Evolutionary conservation across 1,139 yeast genomes (phyloP).

Genomic region (Saccharomyces hybrid): DNA sequence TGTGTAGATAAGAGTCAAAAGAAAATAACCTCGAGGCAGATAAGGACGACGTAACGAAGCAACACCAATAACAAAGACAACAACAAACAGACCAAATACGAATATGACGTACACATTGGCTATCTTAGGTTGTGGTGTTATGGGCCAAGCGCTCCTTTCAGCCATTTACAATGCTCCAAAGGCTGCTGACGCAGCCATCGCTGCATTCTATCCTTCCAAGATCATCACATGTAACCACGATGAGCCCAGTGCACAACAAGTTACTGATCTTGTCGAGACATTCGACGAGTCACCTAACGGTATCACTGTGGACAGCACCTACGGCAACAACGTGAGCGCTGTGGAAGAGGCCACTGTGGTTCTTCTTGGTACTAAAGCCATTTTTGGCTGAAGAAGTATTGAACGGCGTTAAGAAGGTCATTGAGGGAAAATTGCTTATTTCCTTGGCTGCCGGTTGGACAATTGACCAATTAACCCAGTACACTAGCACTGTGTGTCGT

Average conservation of each 20-base stretch:
- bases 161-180: slow-evolving; percentile 55
- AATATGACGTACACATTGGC: slow-evolving; percentile 47
- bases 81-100: neutral
- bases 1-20: neutral
- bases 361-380: slow-evolving; percentile 83
- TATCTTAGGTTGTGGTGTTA: slow-evolving; percentile 87
- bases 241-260: slow-evolving; percentile 40
- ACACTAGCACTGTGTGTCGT: slow-evolving; percentile 58
- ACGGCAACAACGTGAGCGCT: slow-evolving; percentile 50
- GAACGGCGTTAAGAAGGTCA: slow-evolving; percentile 37
- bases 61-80: neutral
- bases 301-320: slow-evolving; percentile 46
- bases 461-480: slow-evolving; percentile 52
- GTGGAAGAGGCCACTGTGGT: slow-evolving; percentile 60
- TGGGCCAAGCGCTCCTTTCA: slow-evolving; percentile 92
- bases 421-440: slow-evolving; percentile 56
- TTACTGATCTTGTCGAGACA: slow-evolving; percentile 38
- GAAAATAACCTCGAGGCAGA: neutral
- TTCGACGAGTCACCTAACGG: slow-evolving; percentile 36
- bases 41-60: neutral
- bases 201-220: slow-evolving; percentile 43
- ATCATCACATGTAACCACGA: slow-evolving; percentile 72
- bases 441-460: slow-evolving; percentile 92
- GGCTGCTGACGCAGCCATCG: slow-evolving; percentile 33
- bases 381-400: slow-evolving; percentile 58